phyloP scores from a whole-genome alignment of 208 protist species.

The Crithidia brevicula region DNA sequence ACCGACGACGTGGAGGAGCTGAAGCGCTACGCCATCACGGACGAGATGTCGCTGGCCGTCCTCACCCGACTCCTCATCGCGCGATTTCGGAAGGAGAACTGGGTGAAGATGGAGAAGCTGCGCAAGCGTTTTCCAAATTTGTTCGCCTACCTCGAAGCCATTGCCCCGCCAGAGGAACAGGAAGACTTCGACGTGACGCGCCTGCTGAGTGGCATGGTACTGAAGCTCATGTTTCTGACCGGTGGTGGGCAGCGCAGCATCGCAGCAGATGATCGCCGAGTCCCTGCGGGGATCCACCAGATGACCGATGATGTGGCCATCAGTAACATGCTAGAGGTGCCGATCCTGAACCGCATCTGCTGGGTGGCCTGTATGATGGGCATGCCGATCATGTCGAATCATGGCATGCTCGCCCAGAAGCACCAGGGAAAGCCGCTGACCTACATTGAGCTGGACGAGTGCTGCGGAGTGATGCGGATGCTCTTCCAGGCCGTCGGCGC shows the following conservation, averaged over 20 bases:
- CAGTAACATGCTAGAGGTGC: slow-evolving; percentile 51
- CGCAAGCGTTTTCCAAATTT: slow-evolving; percentile 29
- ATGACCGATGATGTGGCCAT: slow-evolving; percentile 56
- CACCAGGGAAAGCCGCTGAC: slow-evolving; percentile 32
- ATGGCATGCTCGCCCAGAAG: slow-evolving; percentile 25
- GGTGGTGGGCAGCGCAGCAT: slow-evolving; percentile 67
- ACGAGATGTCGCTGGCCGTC: slow-evolving; percentile 48
- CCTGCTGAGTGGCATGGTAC: slow-evolving; percentile 32
- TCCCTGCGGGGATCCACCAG: slow-evolving; percentile 22
- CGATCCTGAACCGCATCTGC: slow-evolving; percentile 53
- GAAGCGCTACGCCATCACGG: slow-evolving; percentile 38
- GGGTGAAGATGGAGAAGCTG: slow-evolving; percentile 34
- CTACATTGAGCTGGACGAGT: slow-evolving; percentile 52
- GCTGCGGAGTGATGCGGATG: slow-evolving; percentile 45
- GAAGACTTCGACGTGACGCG: slow-evolving; percentile 37
- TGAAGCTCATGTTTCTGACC: slow-evolving; percentile 69
- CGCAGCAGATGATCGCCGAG: slow-evolving; percentile 50
- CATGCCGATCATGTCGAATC: slow-evolving; percentile 51
- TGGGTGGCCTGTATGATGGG: slow-evolving; percentile 61
- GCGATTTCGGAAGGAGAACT: slow-evolving; percentile 41
- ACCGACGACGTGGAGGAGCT: slow-evolving; percentile 35
- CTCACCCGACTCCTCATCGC: slow-evolving; percentile 34
- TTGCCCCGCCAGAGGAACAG: slow-evolving; percentile 25
- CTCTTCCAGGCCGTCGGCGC: slow-evolving; percentile 68
- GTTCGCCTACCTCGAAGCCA: slow-evolving; percentile 35